A percentile compares a stretch with the other conserved stretches of the same genome.
Evolutionary conservation across 306 rosid species (phyloP).

Genomic region (Rosa persica): DNA sequence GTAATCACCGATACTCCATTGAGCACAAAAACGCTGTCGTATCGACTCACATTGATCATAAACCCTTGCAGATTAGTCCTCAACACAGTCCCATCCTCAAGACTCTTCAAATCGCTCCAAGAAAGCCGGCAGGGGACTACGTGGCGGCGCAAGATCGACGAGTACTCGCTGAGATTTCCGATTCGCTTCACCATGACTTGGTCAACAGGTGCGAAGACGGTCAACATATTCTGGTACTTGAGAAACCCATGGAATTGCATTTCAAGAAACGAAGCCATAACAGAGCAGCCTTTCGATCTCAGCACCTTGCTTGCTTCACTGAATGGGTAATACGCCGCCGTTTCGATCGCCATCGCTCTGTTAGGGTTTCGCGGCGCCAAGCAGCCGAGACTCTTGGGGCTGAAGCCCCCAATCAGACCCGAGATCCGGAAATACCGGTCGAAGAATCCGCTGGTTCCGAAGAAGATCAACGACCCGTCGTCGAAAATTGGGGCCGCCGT

Average conservation of each 20-base stretch:
- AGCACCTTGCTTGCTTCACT: conserved; percentile 16
- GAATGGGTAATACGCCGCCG: conserved; percentile 15
- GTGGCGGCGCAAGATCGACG: conserved; percentile 41
- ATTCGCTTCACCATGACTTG: conserved; percentile 15
- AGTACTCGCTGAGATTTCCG: conserved; percentile 22
- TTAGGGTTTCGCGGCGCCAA: neutral
- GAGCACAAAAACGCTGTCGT: conserved; percentile 22
- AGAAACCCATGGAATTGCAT: conserved; percentile 31
- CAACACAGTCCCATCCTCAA: conserved; percentile 35
- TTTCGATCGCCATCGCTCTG: neutral
- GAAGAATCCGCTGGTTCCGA: conserved; percentile 36
- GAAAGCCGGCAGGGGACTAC: conserved; percentile 46
- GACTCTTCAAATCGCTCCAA: conserved; percentile 39
- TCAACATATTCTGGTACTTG: conserved; percentile 26
- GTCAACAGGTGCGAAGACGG: conserved; percentile 46
- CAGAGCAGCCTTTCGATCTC: conserved; percentile 36
- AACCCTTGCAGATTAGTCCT: conserved; percentile 40
- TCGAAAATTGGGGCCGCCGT: conserved; percentile 35
- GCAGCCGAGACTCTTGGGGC: conserved; percentile 16
- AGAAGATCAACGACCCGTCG: conserved; percentile 48
- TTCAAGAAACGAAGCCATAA: conserved; percentile 45
- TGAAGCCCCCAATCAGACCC: neutral
- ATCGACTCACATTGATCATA: conserved; percentile 30
- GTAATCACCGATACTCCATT: conserved; percentile 39
- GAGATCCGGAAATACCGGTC: conserved; percentile 38